Percentiles rank a stretch among this genome's conserved stretches.
Evolutionary conservation across 2,329 filamentous ascomycete genomes (phyloP).

Genomic region (Teratosphaeriaceae sp.): DNA sequence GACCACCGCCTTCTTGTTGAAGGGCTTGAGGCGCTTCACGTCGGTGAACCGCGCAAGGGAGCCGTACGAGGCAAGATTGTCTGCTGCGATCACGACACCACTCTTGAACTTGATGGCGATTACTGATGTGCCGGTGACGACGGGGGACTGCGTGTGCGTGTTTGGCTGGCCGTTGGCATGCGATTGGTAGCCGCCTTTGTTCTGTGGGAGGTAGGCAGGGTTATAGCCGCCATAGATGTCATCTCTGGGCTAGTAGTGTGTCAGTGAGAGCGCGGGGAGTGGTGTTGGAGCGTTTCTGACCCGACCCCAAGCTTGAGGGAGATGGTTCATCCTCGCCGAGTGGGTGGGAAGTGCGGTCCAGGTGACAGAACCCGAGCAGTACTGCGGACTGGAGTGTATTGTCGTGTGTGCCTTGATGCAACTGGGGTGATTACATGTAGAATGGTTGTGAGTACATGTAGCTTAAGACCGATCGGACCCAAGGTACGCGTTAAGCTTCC

Average conservation of each 20-base stretch:
- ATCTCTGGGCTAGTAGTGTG: conserved; percentile 69
- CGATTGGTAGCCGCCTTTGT: conserved; percentile 33
- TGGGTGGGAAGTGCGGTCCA: too few relatives aligned
- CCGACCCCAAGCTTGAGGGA: conserved; percentile 60
- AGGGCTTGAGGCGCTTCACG: conserved; percentile 88
- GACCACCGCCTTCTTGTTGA: conserved; percentile 75
- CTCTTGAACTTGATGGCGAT: conserved; percentile 93
- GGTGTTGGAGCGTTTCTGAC: conserved; percentile 39
- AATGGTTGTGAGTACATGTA: too few relatives aligned
- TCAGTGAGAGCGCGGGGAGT: conserved; percentile 31
- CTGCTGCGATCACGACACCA: conserved; percentile 91
- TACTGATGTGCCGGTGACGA: conserved; percentile 95
- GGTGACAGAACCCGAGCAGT: too few relatives aligned
- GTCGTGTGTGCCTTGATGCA: too few relatives aligned
- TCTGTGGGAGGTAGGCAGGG: conserved; percentile 69
- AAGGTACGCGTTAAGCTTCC: too few relatives aligned
- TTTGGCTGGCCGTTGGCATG: conserved; percentile 47
- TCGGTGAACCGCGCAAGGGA: conserved; percentile 92
- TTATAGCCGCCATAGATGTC: conserved; percentile 96
- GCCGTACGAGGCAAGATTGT: conserved; percentile 97
- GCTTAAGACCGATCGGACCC: too few relatives aligned
- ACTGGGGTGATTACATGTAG: too few relatives aligned
- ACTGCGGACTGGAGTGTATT: too few relatives aligned
- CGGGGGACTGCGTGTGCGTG: conserved; percentile 83
- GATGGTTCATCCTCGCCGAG: conserved; percentile 52